These are phyloP conservation scores for Agaricus blazei DNA, from an alignment of 768 basidiomycete genomes.

Conservation along the genomic window DNA sequence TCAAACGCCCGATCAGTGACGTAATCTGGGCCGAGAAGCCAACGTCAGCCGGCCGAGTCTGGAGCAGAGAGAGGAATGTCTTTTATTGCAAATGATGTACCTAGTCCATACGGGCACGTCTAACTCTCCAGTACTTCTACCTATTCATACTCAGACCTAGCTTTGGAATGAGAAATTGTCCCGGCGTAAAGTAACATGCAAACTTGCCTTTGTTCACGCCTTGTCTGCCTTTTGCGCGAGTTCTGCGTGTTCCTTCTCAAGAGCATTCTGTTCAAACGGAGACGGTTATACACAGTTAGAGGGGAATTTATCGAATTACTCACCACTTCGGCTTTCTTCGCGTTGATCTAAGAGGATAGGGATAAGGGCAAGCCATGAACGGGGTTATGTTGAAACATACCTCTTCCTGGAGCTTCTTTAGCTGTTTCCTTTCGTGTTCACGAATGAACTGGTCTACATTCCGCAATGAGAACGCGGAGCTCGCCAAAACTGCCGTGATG, in stretches of 20 bases:
- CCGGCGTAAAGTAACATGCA: not conserved
- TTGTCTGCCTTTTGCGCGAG: conserved; percentile 16
- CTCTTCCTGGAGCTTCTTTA: conserved; percentile 54
- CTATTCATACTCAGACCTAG: not conserved
- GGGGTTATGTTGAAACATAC: conserved; percentile 27
- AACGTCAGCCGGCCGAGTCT: not conserved
- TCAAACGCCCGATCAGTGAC: conserved; percentile 1
- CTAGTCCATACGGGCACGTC: not conserved
- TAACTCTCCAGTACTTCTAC: not conserved
- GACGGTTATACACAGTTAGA: not conserved
- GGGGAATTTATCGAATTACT: conserved; percentile 1
- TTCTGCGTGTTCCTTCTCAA: conserved; percentile 20
- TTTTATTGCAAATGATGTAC: not conserved
- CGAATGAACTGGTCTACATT: conserved; percentile 58
- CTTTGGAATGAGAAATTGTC: no score
- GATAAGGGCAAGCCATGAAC: not conserved
- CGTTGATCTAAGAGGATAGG: conserved; percentile 22
- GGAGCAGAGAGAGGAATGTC: not conserved
- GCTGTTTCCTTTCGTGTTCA: conserved; percentile 49
- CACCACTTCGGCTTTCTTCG: conserved; percentile 31
- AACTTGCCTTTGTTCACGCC: not conserved
- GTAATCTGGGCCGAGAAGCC: not conserved
- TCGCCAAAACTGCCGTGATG: not conserved
- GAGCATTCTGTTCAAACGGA: conserved; percentile 17
- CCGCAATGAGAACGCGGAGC: not conserved